Evolutionary conservation across 805 yeast species (phyloP), one percentile per base, ranked within the genome.

Genomic region (Isabelozyma gotoi): DNA sequence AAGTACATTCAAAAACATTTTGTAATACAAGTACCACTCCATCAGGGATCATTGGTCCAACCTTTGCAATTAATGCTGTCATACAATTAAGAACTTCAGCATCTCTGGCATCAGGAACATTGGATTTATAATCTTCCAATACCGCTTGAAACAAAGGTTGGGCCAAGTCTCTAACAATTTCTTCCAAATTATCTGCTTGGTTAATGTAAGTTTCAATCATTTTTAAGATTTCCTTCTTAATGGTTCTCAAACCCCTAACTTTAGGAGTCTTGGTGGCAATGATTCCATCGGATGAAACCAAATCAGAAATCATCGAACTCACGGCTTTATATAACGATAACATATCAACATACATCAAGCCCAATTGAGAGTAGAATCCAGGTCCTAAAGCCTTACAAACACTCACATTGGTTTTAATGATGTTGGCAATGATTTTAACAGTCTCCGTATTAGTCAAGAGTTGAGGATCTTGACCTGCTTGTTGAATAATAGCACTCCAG

Each of bases 71-170:
- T 44, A 94, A 79, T 1, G 96, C 88, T 7, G 96, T 82, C 81
- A 94, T 84, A 77, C 98, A 91, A 67, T 87, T 88, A 64, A 94
- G 77, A 4, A 94, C 99, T 68, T 94, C 99, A 6, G 97, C 96
- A 69, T 94, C 99, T 62, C 98, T 84, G 7, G 97, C 97, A 70
- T 90, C 96, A 3, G 98, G 96, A 27, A 90, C 96, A 59, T 88
- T 88, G 14, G 81, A 71, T 57, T 80, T 81, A 69, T 94, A 94
- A 64, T 94, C 99, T 48, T 86, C 95, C 50, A 94, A 77, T 12
- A 89, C 91, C 0, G 97, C 88, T 36, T 77, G 77, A 49, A 94
- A 80, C 58, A 94, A 71, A 21, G 96, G 95, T 49, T 87, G 88
- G 3, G 90, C 83, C 51, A 94, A 76, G 50, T 85, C 89, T 39